Base-by-base conservation (phyloP, 169 alveolate species). In the Plasmodium berghei region DNA sequence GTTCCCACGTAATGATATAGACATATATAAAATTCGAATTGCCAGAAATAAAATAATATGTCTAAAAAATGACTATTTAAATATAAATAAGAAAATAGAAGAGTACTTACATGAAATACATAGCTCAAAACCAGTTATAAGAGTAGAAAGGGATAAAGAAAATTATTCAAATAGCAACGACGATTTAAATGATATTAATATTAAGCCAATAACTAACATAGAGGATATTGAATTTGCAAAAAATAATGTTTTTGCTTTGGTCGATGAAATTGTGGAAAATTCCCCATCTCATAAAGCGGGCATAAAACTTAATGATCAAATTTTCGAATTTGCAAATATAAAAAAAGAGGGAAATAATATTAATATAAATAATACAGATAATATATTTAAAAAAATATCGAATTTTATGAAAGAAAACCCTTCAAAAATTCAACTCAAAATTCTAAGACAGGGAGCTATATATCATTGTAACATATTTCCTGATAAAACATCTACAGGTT, bases 1-100 rank as follows among this genome's bases (percentile, higher is more conserved):
- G 22, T 93, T 89, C 48, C 96, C 96, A 18, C 24, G 94, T 34
- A 72, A 87, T 34, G 96, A 92, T 63, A 92, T 93, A 20, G 96
- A 93, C 49, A 74, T 93, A 48, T 93, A 87, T 62, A 92, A 92
- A 48, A 90, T 93, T 48, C 70, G 95, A 26, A 74, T 89, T 6
- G 96, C 96, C 8, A 54, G 96, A 45, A 91, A 92, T 48, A 77
- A 92, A n/a, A 71, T 93, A 2, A 62, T 61, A 16, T 91, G 95
- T 69, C 88, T 93, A 54, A 86, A 86, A 61, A 92, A 88, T 74
- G 96, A 93, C 67, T 77, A 77, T 70, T 16, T 52, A 64, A 55
- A 77, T 49, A 24, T 77, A 42, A 77, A 66, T n/a, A 77, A 77
- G 24, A 48, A 49, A 64, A 64, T 77, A 10, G 89, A 77, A 66